Conservation (phyloP, 2,329 filamentous ascomycete species). For the Aspergillus puulaauensis region DNA sequence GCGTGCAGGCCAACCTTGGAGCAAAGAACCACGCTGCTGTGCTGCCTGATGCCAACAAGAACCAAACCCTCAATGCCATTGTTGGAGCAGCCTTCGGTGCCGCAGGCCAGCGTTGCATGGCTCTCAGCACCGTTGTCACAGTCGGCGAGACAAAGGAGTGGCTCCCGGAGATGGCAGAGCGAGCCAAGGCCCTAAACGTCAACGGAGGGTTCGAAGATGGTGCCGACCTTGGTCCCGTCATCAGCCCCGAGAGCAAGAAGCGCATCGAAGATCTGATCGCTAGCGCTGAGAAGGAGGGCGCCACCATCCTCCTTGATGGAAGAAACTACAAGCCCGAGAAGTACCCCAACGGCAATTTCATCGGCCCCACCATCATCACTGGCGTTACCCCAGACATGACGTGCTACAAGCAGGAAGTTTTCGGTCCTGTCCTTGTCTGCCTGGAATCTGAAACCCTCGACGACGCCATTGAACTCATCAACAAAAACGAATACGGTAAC, state of each 20-base stretch:
- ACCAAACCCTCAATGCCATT: constrained; percentile 66
- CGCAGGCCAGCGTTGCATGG: constrained; percentile 70
- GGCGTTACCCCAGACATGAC: constrained; percentile 65
- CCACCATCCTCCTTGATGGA: constrained; percentile 63
- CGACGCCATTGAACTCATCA: constrained; percentile 64
- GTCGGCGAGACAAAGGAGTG: constrained; percentile 66
- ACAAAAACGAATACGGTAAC: constrained; percentile 67
- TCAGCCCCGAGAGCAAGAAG: constrained; percentile 63
- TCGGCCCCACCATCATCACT: constrained; percentile 65
- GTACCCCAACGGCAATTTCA: constrained; percentile 67
- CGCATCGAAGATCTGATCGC: constrained; percentile 62
- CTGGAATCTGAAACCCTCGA: constrained; percentile 60
- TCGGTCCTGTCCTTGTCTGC: constrained; percentile 65
- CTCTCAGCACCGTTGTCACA: constrained; percentile 63
- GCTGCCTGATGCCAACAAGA: constrained; percentile 68
- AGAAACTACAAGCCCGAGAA: constrained; percentile 61
- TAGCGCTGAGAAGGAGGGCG: constrained; percentile 62
- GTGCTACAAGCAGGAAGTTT: constrained; percentile 68
- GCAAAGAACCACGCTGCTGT: constrained; percentile 70
- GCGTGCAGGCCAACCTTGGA: constrained; percentile 67
- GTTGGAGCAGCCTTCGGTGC: constrained; percentile 67
- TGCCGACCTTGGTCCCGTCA: constrained; percentile 64
- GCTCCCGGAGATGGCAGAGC: constrained; percentile 62
- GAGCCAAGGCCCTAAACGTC: constrained; percentile 59
- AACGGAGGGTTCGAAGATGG: constrained; percentile 64